Evolutionary conservation across 2,329 filamentous ascomycete species (phyloP), one percentile per base, ranked within the genome.

Genomic region (Phaeosphaeria sp.): DNA sequence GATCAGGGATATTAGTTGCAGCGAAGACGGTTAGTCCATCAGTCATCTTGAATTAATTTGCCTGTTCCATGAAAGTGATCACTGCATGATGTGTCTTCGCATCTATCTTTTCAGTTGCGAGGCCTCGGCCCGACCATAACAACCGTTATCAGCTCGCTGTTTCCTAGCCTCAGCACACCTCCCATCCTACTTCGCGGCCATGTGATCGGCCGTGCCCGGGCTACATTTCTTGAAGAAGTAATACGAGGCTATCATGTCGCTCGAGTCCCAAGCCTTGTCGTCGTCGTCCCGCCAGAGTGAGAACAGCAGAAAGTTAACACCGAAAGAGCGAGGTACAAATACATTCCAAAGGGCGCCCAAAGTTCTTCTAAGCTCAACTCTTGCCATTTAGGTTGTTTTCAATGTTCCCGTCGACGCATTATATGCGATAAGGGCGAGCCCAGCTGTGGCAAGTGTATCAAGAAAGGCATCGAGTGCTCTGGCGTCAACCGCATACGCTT

Each of bases 401-500:
- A 80, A 60, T 80, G 78, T 59, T 69, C 68, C 41, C 65, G 68
- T 5, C 71, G 78, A 36, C 72, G 78, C 22, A 73, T 80, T 25
- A 72, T 71, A 30, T 80, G 78, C 62, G 78, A 80, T 62, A 77
- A 75, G 57, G 68, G 70, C 18, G 72, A 77, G 48, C 78, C 78
- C 1, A 65, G 72, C 54, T 80, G 78, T 55, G 59, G 66, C 20
- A 80, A 80, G 50, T 80, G 78, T 53, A 60, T 68, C 10, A 79
- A 80, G 54, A 73, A 71, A 44, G 65, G 64, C n/a, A 65, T 80
- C 18, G 62, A 70, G 7, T 80, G 78, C 60, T 80, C 78, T 0
- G 78, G 78, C 0, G 66, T 78, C 25, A 74, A 74, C 2, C 68
- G 76, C 9, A 78, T 77, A 46, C 74, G 75, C 15, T 78, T 79